Base-by-base conservation (phyloP, 371 early-diverging fungal species). In the Apophysomyces variabilis region DNA sequence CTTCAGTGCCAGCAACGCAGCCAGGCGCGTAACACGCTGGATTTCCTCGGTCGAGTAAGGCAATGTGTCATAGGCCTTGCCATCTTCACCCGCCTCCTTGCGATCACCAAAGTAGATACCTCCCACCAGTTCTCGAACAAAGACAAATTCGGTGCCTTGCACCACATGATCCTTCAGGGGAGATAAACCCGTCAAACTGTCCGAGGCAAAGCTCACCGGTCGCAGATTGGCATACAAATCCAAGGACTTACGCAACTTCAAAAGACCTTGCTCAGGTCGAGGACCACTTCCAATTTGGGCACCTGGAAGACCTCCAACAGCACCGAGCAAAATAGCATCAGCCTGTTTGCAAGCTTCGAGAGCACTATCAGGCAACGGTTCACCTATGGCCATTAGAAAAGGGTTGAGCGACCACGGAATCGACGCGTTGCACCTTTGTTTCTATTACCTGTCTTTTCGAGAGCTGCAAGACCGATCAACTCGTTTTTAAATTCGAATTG, bases 51-150 rank as follows among this genome's bases (percentile, higher is more conserved):
- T 92, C 11, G 92, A 89, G 83, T 98, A 98, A 70, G 92, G 90
- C 76, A 95, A 90, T 21, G 94, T 95, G 83, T 98, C 99, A 67
- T 86, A 92, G 16, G 94, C 94, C 71, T 86, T 76, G 64, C 96
- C 97, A 71, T 87, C 87, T 38, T 79, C 87, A 70, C 92, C 90
- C 69, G 86, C 92, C 80, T 97, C 97, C 70, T 92, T 78, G 63
- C 96, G 89, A 57, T 92, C 88, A 56, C 99, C 99, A 87, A 97
- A 98, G 86, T 98, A 98, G 72, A 97, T 93, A 58, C 99, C 99
- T 67, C 98, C 96, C 5, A 95, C 93, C 65, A 98, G 85, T 83
- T 98, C 99, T 57, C 99, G 89, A 16, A 98, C 88, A 74, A 97
- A 90, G 37, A 92, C 90, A 77, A 96, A 96, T 61, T 95, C 90